Base-by-base conservation (phyloP, 1,284 basidiomycete genomes). In the Mrakiaceae sp. region DNA sequence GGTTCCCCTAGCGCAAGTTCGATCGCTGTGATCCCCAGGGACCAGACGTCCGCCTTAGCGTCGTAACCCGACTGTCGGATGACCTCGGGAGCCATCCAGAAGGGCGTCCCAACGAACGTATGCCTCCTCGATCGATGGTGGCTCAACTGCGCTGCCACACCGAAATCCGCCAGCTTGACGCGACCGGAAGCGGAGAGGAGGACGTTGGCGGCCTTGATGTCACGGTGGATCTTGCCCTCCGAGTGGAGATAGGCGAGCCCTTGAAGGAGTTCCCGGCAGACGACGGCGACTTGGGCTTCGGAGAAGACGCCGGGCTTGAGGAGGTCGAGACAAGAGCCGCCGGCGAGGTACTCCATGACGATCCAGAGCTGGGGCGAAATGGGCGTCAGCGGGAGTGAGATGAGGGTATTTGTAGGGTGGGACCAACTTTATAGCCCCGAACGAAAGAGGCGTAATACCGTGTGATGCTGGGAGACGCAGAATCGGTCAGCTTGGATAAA, bases 141-240 rank as follows among this genome's bases (percentile, higher is more conserved):
- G 27, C 77, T 75, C 66, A 97, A 83, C 74, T 94, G 92, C 3
- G 92, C 93, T 5, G 93, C 92, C 9, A 96, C 93, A 69, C 93
- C 93, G 72, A 96, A 96, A 76, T 98, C 95, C 54, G 95, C 95
- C 5, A 98, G 84, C 76, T 98, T 98, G 75, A 98, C 95, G 73
- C 87, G 88, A 40, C 95, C 95, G 0, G 84, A 83, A 0, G 87
- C 88, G 1, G 90, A 92, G 10, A 98, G 83, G 2, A 98, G 82
- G 60, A 98, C 83, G 72, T 98, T 98, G 59, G 96, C 95, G 0
- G 95, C 95, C 76, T 98, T 98, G 82, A 98, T 98, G 73, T 98
- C 95, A 58, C 95, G 86, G 74, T 98, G 95, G 67, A 98, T 98
- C 70, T 94, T 98, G 60, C 90, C 87, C 74, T 97, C 91, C 42